Evolutionary conservation across 75 land plant species (phyloP).

Genomic region (Cupressus sempervirens): DNA sequence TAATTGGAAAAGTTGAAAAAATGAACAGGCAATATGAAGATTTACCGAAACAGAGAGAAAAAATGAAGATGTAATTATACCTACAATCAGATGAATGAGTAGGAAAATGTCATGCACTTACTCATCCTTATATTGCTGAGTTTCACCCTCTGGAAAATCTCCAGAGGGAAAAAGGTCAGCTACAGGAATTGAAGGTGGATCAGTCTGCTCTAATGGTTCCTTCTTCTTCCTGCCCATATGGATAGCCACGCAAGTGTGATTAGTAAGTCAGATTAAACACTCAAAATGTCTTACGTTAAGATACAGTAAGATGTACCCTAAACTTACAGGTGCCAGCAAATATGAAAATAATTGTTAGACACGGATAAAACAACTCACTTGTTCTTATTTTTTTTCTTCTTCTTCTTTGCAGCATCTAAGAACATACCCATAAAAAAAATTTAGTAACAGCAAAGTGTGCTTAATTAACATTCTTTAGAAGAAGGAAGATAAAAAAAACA

Average conservation of each 20-base stretch:
- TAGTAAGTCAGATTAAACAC: background rate
- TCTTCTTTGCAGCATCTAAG: slow-evolving; percentile 82
- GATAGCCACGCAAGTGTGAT: background rate
- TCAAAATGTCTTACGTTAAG: background rate
- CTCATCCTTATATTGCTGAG: slow-evolving; percentile 94
- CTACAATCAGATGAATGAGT: background rate
- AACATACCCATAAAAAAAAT: background rate
- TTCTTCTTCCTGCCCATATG: slow-evolving; percentile 68
- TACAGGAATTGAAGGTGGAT: slow-evolving; percentile 92
- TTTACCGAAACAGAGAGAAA: background rate
- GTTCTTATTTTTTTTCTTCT: slow-evolving; percentile 82
- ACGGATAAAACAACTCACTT: slow-evolving; percentile 50
- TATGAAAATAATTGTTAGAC: background rate
- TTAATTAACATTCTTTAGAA: background rate
- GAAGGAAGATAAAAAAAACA: background rate
- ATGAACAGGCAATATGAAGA: background rate
- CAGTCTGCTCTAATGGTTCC: slow-evolving; percentile 67
- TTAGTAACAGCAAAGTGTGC: background rate
- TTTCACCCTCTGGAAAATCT: slow-evolving; percentile 97
- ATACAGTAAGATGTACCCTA: background rate
- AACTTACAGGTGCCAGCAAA: background rate
- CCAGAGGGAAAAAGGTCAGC: slow-evolving; percentile 84
- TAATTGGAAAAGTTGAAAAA: background rate
- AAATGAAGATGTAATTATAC: background rate
- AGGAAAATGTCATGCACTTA: slow-evolving; percentile 30